A percentile compares a stretch with the other conserved stretches of the same genome.
phyloP scores from a whole-genome alignment of 2,329 filamentous ascomycete genomes.

The Fusarium bactridioides region DNA sequence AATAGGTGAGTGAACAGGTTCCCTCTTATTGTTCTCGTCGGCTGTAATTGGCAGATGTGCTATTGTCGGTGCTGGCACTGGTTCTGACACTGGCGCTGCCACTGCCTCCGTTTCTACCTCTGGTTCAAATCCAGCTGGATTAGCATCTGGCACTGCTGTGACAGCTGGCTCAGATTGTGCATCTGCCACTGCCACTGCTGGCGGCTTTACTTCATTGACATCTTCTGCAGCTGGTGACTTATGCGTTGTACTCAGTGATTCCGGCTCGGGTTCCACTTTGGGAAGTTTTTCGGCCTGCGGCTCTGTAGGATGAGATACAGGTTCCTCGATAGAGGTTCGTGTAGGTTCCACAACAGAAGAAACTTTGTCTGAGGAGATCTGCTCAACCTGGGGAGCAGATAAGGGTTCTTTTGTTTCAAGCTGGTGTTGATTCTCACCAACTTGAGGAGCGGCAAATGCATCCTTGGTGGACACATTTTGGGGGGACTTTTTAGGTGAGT shows the following conservation, averaged over 20 bases:
- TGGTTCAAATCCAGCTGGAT: background rate
- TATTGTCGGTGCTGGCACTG: background rate
- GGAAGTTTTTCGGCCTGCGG: constrained; percentile 24
- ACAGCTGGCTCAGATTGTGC: constrained; percentile 3
- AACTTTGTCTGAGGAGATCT: constrained; percentile 4
- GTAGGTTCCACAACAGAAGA: constrained; percentile 23
- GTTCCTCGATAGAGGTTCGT: constrained; percentile 22
- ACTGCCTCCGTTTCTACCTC: background rate
- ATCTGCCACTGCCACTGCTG: background rate
- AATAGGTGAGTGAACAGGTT: constrained; percentile 17
- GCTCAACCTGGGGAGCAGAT: constrained; percentile 2
- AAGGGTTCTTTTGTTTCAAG: constrained; percentile 1
- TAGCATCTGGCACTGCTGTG: background rate
- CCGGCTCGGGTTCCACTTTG: constrained; percentile 30
- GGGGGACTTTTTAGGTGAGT: constrained; percentile 15
- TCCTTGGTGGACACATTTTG: constrained; percentile 25
- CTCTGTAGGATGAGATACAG: constrained; percentile 27
- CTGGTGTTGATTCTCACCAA: background rate
- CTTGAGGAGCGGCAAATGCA: constrained; percentile 15
- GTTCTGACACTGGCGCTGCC: background rate
- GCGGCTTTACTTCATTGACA: background rate
- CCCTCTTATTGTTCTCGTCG: constrained; percentile 6
- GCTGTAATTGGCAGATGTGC: background rate
- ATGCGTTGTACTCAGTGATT: constrained; percentile 12
- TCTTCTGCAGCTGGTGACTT: background rate